Conservation (phyloP, 2,329 filamentous ascomycete genomes). For the Lasiodiplodia citricola region DNA sequence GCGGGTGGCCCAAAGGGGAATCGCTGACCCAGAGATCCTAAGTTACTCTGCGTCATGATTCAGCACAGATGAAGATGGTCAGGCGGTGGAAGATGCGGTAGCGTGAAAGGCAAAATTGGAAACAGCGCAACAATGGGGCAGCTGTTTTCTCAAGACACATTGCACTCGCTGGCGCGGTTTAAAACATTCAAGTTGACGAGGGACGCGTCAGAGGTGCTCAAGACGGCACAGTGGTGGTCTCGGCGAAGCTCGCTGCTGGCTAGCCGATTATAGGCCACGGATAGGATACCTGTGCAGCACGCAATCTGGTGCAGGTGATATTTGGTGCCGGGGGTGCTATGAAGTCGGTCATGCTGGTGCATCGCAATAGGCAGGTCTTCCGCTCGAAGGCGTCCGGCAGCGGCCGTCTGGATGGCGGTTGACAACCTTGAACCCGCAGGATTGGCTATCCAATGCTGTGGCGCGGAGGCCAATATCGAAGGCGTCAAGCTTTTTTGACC, state of each 20-base stretch:
- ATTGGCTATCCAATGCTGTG: slow-evolving; percentile 14
- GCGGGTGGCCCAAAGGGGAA: slow-evolving; percentile 2
- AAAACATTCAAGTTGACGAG: not conserved
- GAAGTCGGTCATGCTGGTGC: not conserved
- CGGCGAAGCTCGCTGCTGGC: not conserved
- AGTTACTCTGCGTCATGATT: not conserved
- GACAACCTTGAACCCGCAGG: not conserved
- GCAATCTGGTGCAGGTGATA: slow-evolving; percentile 15
- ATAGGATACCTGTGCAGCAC: slow-evolving; percentile 2
- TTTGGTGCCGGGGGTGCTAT: slow-evolving; percentile 3
- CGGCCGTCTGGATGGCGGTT: not conserved
- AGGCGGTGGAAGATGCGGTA: not conserved
- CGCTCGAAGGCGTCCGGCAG: not conserved
- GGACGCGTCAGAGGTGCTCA: slow-evolving; percentile 2
- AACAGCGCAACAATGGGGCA: not conserved
- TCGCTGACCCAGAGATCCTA: not conserved
- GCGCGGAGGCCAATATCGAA: slow-evolving; percentile 10
- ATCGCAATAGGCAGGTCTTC: slow-evolving; percentile 21
- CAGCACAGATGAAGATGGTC: slow-evolving; percentile 4
- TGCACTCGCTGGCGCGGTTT: not conserved
- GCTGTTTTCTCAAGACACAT: not conserved
- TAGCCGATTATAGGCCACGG: slow-evolving; percentile 2
- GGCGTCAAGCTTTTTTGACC: slow-evolving; percentile 13
- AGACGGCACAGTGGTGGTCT: slow-evolving; percentile 2
- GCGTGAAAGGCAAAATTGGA: not conserved